A percentile compares a stretch with the other conserved stretches of the same genome.
These are phyloP conservation scores for Phaseolus coccineus DNA, from an alignment of 331 rosid genomes.

Conservation along the genomic window DNA sequence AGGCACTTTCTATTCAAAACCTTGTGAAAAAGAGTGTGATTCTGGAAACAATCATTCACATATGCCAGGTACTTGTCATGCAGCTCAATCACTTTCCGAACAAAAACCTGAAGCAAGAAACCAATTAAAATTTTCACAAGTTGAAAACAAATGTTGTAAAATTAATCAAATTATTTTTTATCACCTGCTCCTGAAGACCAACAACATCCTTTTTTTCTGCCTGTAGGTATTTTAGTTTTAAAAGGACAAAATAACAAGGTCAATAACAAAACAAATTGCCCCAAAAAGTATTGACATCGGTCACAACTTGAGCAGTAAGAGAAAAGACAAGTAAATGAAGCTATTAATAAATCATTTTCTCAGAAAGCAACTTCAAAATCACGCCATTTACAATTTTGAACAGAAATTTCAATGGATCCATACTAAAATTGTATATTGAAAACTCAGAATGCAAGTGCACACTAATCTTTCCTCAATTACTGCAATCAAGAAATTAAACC, in stretches of 20 bases:
- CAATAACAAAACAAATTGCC: slow-evolving; percentile 32
- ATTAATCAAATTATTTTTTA: slow-evolving; percentile 14
- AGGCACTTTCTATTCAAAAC: slow-evolving; percentile 50
- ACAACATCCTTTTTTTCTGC: slow-evolving; percentile 61
- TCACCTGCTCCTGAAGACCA: slow-evolving; percentile 85
- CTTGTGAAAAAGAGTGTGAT: slow-evolving; percentile 88
- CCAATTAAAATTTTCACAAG: slow-evolving; percentile 46
- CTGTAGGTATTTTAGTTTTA: slow-evolving; percentile 57
- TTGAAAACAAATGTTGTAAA: slow-evolving; percentile 13
- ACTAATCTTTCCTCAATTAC: slow-evolving; percentile 25
- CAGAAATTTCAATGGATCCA: slow-evolving; percentile 2
- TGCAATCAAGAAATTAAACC: slow-evolving; percentile 19
- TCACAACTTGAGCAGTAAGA: slow-evolving; percentile 31
- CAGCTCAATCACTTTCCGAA: slow-evolving; percentile 88
- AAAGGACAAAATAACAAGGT: slow-evolving; percentile 27
- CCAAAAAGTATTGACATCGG: not conserved
- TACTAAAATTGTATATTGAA: slow-evolving; percentile 5
- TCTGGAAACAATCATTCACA: slow-evolving; percentile 86
- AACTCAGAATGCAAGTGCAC: not conserved
- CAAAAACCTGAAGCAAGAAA: slow-evolving; percentile 68
- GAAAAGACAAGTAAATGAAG: slow-evolving; percentile 1
- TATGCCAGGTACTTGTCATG: slow-evolving; percentile 93
- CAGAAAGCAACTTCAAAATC: slow-evolving; percentile 34
- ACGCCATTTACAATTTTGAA: not conserved
- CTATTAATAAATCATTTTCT: slow-evolving; percentile 8